A percentile compares a stretch with the other conserved stretches of the same genome.
These are phyloP conservation scores for Mucor velutinosus DNA, from an alignment of 371 early-diverging fungal genomes.

Conservation along the genomic window DNA sequence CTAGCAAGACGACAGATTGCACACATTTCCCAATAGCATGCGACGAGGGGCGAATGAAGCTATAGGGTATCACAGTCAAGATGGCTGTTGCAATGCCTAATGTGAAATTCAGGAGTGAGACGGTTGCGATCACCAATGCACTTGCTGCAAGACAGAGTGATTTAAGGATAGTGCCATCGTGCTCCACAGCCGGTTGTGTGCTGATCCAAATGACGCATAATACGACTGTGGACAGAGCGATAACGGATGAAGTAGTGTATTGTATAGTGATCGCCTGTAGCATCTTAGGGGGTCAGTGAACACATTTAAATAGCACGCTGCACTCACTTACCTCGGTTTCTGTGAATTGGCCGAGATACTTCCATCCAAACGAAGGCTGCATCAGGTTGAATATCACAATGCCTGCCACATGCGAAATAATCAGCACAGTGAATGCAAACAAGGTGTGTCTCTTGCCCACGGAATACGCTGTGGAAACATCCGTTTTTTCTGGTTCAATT, in stretches of 20 bases:
- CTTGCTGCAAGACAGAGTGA: constrained; percentile 68
- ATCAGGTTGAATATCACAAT: constrained; percentile 41
- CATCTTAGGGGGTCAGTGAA: not conserved
- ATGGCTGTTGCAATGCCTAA: constrained; percentile 76
- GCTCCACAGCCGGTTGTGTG: constrained; percentile 10
- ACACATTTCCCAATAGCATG: constrained; percentile 21
- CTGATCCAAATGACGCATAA: constrained; percentile 21
- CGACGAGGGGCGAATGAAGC: constrained; percentile 53
- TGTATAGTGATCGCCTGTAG: constrained; percentile 24
- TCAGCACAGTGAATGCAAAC: constrained; percentile 39
- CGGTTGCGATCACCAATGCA: constrained; percentile 71
- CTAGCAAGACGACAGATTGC: constrained; percentile 58
- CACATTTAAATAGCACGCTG: not conserved
- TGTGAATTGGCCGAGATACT: constrained; percentile 12
- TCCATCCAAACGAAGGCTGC: constrained; percentile 31
- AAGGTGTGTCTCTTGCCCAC: constrained; percentile 27
- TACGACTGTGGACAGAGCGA: constrained; percentile 16
- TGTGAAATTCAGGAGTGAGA: constrained; percentile 85
- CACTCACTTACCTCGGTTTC: constrained; percentile 13
- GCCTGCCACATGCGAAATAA: constrained; percentile 37
- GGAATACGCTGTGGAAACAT: constrained; percentile 34
- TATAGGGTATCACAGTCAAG: constrained; percentile 67
- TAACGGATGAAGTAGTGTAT: constrained; percentile 17
- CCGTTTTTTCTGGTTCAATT: constrained; percentile 4
- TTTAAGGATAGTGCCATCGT: constrained; percentile 64